Base-by-base conservation (phyloP, 1,284 basidiomycete genomes). In the Malassezia sp. region DNA sequence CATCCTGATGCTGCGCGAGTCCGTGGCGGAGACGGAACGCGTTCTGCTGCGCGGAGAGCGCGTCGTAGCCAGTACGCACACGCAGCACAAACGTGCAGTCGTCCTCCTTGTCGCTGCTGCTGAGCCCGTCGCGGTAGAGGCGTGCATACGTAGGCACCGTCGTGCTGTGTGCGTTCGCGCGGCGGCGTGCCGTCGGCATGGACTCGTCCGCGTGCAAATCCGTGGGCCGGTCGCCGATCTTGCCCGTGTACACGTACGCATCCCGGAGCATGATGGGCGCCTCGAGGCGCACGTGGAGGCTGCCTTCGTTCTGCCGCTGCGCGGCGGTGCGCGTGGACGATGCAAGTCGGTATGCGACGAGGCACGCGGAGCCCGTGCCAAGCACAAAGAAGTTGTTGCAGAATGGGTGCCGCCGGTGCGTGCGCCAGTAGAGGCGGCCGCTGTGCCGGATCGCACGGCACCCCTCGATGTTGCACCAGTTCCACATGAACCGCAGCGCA, bases 401-500 rank as follows among this genome's bases (percentile, higher is more conserved):
- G 50, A 61, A 67, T 21, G 57, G 48, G 30, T 54, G 53, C 36
- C 48, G 56, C 54, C 81, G 78, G 67, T 78, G 77, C 12, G 40
- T 38, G 27, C 42, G 42, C 42, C 42, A 45, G 61, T 79, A 87
- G 12, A 84, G 66, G 40, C 79, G 78, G 0, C 85, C 85, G 5
- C 77, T 76, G 59, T 79, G 80, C 28, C 80, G 67, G 42, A 88
- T 79, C 7, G 82, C 76, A 48, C 79, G 77, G 59, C 86, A 89
- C 6, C 78, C 79, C 31, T 82, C 77, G 52, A 87, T 63, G 4
- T 79, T 74, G 65, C 84, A 89, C 85, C 84, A 85, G 57, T 81
- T 82, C 74, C 83, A 86, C 40, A 85, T 71, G 7, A 75, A 73
- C 42, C 76, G 74, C 39, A 85, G 70, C 21, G 79, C 77, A 2